These are phyloP conservation scores for Volvariella surrecta DNA, from an alignment of 1,284 basidiomycete genomes.

Conservation along the genomic window DNA sequence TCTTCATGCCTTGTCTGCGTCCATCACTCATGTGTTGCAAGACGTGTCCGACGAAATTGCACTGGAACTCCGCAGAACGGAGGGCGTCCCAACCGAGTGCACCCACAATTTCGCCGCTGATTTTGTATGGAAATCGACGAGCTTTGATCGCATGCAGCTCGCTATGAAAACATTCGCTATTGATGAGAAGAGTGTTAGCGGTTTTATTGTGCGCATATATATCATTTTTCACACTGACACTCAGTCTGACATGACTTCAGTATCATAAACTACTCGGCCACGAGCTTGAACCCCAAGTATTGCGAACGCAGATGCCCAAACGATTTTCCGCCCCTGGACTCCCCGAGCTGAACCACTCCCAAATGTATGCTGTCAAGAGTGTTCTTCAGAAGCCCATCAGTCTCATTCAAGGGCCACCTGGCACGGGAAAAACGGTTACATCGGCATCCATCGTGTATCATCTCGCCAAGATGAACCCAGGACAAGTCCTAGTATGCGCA, in stretches of 20 bases:
- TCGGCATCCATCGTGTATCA: slow-evolving; percentile 99
- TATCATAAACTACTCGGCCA: slow-evolving; percentile 98
- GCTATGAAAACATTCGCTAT: slow-evolving; percentile 99
- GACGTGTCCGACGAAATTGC: slow-evolving; percentile 98
- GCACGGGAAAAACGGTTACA: slow-evolving; percentile 98
- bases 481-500: slow-evolving; percentile 97
- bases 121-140: slow-evolving; percentile 99
- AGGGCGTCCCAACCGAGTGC: slow-evolving; percentile 93
- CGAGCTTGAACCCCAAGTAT: slow-evolving; percentile 85
- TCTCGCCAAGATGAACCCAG: slow-evolving; percentile 98
- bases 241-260: slow-evolving; percentile 29
- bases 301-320: slow-evolving; percentile 93
- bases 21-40: slow-evolving; percentile 22
- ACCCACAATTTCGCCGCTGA: slow-evolving; percentile 95
- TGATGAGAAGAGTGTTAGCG: slow-evolving; percentile 98
- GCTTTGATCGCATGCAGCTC: slow-evolving; percentile 97
- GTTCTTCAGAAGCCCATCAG: slow-evolving; percentile 98
- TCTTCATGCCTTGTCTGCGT: slow-evolving; percentile 2
- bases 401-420: slow-evolving; percentile 96
- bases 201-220: slow-evolving; percentile 75
- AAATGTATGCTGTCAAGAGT: slow-evolving; percentile 98
- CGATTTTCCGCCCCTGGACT: slow-evolving; percentile 95
- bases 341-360: slow-evolving; percentile 97
- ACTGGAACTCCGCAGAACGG: slow-evolving; percentile 83
- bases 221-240: not conserved